Conservation (phyloP, 2,329 filamentous ascomycete genomes). For the Camillea tinctor region DNA sequence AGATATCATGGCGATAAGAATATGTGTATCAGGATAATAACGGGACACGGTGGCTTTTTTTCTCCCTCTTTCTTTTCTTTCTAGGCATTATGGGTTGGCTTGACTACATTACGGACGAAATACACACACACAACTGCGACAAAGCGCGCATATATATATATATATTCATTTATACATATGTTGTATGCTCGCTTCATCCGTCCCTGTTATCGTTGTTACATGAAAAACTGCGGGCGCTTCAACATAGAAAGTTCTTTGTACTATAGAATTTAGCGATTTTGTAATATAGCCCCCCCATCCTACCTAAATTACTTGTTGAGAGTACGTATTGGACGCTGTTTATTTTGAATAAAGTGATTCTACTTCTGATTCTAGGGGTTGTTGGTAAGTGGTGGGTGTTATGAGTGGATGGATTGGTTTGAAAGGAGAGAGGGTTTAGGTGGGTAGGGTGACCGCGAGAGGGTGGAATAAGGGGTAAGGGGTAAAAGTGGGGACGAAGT, state of each 20-base stretch:
- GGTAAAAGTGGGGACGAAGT: no score
- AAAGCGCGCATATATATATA: not conserved
- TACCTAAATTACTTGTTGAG: not conserved
- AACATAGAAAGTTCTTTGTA: slow-evolving; percentile 6
- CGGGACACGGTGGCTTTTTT: not conserved
- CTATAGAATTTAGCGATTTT: slow-evolving; percentile 24
- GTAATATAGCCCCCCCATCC: slow-evolving; percentile 18
- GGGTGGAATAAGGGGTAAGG: no score
- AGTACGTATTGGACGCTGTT: not conserved
- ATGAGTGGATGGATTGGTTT: no score
- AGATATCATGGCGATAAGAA: not conserved
- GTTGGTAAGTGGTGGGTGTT: no score
- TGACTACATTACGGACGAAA: not conserved
- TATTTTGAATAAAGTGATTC: no score
- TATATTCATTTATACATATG: not conserved
- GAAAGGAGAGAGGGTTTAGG: no score
- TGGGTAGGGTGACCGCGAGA: no score
- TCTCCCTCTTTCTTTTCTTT: no score
- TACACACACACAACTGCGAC: not conserved
- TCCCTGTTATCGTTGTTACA: slow-evolving; percentile 3
- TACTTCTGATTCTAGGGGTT: no score
- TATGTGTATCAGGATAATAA: not conserved
- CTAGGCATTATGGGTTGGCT: not conserved
- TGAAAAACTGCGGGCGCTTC: slow-evolving; percentile 1
- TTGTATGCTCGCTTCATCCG: no score